Conservation (phyloP, 257 asterid species). For the Ehretia macrophylla region DNA sequence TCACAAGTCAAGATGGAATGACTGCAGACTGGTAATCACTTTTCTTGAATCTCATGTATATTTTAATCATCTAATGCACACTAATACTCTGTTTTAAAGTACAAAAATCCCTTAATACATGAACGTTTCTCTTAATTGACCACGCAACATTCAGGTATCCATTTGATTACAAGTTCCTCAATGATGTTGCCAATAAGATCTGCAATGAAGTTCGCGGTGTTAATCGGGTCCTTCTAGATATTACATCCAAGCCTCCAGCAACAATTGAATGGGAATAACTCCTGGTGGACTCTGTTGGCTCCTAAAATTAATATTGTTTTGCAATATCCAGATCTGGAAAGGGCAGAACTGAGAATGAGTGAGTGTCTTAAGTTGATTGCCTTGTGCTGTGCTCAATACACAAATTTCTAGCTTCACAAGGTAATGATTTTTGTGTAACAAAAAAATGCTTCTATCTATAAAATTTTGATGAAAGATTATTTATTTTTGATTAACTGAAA, state of each 20-base stretch:
- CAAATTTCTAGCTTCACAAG: neutral
- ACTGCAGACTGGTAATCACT: constrained; percentile 88
- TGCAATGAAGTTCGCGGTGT: constrained; percentile 93
- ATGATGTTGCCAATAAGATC: constrained; percentile 73
- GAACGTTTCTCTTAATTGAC: neutral
- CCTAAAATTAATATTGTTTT: too few species aligned
- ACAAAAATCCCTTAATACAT: too few species aligned
- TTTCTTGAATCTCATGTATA: neutral
- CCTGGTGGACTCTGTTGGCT: neutral
- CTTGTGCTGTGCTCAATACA: neutral
- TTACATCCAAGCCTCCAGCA: constrained; percentile 98
- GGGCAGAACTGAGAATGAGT: too few species aligned
- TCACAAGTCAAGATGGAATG: constrained; percentile 99
- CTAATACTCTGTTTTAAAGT: too few species aligned
- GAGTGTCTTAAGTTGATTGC: neutral
- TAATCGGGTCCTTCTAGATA: constrained; percentile 92
- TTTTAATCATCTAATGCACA: neutral
- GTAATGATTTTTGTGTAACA: neutral
- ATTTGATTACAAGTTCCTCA: constrained; percentile 82
- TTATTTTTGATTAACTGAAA: constrained; percentile 7
- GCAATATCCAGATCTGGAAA: too few species aligned
- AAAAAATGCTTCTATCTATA: neutral
- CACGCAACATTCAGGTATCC: constrained; percentile 63
- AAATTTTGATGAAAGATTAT: constrained; percentile 5
- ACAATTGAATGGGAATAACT: constrained; percentile 94